These are phyloP conservation scores for Penicillium brasilianum DNA, from an alignment of 2,329 filamentous ascomycete species.

Conservation along the genomic window DNA sequence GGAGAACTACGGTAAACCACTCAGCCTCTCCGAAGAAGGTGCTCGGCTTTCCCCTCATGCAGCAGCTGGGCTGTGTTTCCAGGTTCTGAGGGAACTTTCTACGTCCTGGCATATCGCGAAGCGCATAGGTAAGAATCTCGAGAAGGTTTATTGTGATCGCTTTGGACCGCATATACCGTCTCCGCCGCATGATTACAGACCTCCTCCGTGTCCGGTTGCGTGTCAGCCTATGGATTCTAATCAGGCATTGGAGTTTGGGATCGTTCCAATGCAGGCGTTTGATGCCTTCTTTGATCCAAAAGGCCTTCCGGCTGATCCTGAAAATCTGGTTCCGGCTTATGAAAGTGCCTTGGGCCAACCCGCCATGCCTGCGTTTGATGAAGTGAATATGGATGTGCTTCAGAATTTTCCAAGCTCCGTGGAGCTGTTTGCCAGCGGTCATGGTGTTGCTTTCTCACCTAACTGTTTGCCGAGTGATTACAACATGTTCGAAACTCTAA, in stretches of 20 bases:
- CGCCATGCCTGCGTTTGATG: background rate
- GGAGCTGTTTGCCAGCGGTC: conserved; percentile 27
- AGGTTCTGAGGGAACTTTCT: conserved; percentile 28
- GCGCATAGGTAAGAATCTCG: conserved; percentile 29
- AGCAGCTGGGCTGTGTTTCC: conserved; percentile 24
- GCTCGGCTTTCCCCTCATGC: conserved; percentile 17
- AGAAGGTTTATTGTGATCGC: conserved; percentile 26
- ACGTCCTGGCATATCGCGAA: conserved; percentile 32
- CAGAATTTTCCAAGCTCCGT: conserved; percentile 10
- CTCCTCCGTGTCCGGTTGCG: background rate
- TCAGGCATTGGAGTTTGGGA: background rate
- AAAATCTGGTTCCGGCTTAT: background rate
- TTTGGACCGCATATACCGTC: conserved; percentile 22
- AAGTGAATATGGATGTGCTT: background rate
- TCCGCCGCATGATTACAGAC: conserved; percentile 5
- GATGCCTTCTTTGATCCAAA: conserved; percentile 15
- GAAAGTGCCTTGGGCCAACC: conserved; percentile 7
- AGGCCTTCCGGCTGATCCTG: background rate
- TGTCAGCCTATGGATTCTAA: conserved; percentile 1
- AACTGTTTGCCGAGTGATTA: conserved; percentile 31
- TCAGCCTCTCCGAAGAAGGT: conserved; percentile 5
- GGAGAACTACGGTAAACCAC: background rate
- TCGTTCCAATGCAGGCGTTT: conserved; percentile 3
- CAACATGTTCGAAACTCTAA: conserved; percentile 32
- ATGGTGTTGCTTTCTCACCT: conserved; percentile 29